Evolutionary conservation across 2,329 filamentous ascomycete species (phyloP), one percentile per base, ranked within the genome.

Genomic region (Aspergillaceae sp.): DNA sequence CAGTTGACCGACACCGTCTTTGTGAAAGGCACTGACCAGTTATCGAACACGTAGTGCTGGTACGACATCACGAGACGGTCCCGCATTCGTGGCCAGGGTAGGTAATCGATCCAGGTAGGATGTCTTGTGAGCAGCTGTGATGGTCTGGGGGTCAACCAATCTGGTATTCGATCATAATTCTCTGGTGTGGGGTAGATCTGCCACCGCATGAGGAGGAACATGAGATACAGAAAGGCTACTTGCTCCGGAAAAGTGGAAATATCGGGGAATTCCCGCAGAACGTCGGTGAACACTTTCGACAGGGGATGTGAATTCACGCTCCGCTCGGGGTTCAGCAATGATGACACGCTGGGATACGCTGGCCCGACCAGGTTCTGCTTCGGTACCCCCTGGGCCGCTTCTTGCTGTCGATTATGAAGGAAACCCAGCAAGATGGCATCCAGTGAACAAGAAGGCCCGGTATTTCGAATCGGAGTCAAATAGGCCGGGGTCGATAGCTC

Each of bases 161-260:
- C 74, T 0, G 89, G 88, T 7, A 95, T 69, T 3, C 84, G 77
- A 27, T 87, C 79, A 64, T 86, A 90, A 67, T 89, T 94, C 55
- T 89, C 84, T 49, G 77, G 75, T 0, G 86, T 87, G 0, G 88
- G 87, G 29, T 79, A 79, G 47, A 94, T 84, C 62, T 87, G 82
- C 87, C 89, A 95, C 37, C 84, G 79, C 83, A 92, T 87, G 52
- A 89, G 62, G 30, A 90, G 75, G 66, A 94, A 94, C 86, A 94
- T 94, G 60, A 84, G 72, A 63, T 90, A 94, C 5, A 94, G 74
- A 5, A 87, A 80, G 6, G 85, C 88, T 0, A 94, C 80, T 57
- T 86, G 84, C 66, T 94, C 88, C 0, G 89, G 88, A 0, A 94
- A 74, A n/a, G 75, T 76, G 3, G 77, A 79, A 29, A 95, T 80